Percentiles rank a stretch among this genome's conserved stretches.
These are phyloP conservation scores for Cercospora zeae-maydis DNA, from an alignment of 2,329 filamentous ascomycete species.

Conservation along the genomic window DNA sequence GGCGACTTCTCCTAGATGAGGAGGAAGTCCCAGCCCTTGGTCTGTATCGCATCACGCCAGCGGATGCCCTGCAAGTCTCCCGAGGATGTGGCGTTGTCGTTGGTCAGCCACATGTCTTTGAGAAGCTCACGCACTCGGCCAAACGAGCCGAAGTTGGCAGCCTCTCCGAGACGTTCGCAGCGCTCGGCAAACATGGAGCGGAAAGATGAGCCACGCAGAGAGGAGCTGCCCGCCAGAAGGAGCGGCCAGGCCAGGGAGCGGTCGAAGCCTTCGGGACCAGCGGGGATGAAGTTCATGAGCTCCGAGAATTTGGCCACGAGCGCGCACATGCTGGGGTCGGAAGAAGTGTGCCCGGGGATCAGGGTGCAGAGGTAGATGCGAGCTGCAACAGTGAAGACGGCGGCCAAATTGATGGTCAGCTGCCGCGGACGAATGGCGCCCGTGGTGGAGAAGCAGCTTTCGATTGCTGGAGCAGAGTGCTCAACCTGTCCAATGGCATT, in stretches of 20 bases:
- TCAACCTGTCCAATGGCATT: slow-evolving; percentile 83
- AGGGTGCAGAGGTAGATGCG: slow-evolving; percentile 96
- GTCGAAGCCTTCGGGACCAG: slow-evolving; percentile 78
- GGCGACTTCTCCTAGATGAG: slow-evolving; percentile 59
- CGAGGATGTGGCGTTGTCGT: slow-evolving; percentile 59
- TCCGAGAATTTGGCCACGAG: slow-evolving; percentile 74
- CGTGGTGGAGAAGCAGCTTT: slow-evolving; percentile 56
- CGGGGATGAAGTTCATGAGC: slow-evolving; percentile 76
- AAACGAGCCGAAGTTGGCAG: slow-evolving; percentile 78
- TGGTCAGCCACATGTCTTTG: slow-evolving; percentile 73
- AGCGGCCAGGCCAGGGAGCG: slow-evolving; percentile 91
- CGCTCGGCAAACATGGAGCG: slow-evolving; percentile 74
- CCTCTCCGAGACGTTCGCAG: slow-evolving; percentile 68
- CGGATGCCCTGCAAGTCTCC: slow-evolving; percentile 65
- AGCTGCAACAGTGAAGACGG: slow-evolving; percentile 85
- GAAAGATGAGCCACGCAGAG: slow-evolving; percentile 69
- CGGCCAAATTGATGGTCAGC: slow-evolving; percentile 82
- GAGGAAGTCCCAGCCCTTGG: slow-evolving; percentile 88
- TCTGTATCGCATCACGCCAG: slow-evolving; percentile 92
- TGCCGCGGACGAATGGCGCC: slow-evolving; percentile 78
- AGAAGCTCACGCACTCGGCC: slow-evolving; percentile 76
- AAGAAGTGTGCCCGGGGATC: slow-evolving; percentile 79
- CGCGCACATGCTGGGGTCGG: slow-evolving; percentile 68
- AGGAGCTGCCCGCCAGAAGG: slow-evolving; percentile 78
- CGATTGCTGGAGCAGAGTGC: slow-evolving; percentile 42